phyloP scores from a whole-genome alignment of 208 protist genomes.

The Crithidia mellificae region DNA sequence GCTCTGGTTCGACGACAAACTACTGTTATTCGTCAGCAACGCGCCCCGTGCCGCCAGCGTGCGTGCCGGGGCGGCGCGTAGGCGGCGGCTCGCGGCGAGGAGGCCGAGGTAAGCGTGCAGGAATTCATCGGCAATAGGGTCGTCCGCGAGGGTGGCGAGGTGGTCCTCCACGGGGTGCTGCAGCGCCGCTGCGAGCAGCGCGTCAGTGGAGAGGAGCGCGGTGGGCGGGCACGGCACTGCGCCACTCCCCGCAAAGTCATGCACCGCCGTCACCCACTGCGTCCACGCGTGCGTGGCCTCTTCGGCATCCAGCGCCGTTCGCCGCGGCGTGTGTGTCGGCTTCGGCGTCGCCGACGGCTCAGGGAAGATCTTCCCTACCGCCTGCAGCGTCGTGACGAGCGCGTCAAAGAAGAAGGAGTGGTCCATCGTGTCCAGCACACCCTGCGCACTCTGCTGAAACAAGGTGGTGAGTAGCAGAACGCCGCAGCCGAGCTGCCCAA shows the following conservation, averaged over 20 bases:
- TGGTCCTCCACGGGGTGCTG: constrained; percentile 5
- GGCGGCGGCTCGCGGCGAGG: constrained; percentile 36
- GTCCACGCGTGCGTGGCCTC: constrained; percentile 16
- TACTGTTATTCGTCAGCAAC: background rate
- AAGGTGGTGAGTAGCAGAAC: constrained; percentile 49
- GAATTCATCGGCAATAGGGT: constrained; percentile 55
- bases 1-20: background rate
- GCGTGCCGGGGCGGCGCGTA: constrained; percentile 6
- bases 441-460: constrained; percentile 35
- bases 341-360: background rate
- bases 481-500: constrained; percentile 50
- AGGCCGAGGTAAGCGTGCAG: constrained; percentile 62
- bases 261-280: constrained; percentile 16
- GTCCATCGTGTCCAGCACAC: constrained; percentile 54
- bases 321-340: too few species aligned
- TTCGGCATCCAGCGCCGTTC: too few species aligned
- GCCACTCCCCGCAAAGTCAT: background rate
- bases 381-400: constrained; percentile 41
- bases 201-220: background rate
- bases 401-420: constrained; percentile 64
- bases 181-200: background rate
- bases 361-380: constrained; percentile 19
- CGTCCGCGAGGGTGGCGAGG: constrained; percentile 32
- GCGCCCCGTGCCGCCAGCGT: background rate
- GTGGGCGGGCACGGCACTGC: background rate